phyloP scores from a whole-genome alignment of 192 early-diverging fungal genomes.

The Coemansia sp. region DNA sequence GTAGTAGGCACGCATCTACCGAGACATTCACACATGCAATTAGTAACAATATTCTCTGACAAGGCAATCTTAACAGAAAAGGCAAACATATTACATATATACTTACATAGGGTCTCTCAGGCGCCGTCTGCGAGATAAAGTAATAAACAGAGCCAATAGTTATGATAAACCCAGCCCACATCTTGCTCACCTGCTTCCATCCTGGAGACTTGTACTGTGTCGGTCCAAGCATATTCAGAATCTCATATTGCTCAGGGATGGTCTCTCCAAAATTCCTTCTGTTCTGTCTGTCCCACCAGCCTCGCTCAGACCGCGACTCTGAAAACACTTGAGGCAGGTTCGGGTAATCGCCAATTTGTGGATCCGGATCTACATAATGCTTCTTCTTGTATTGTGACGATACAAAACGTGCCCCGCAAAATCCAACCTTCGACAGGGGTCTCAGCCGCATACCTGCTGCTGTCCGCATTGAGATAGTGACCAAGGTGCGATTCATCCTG shows the following conservation, averaged over 20 bases:
- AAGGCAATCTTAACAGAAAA: background rate
- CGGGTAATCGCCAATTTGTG: conserved; percentile 76
- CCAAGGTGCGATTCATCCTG: conserved; percentile 41
- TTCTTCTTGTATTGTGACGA: conserved; percentile 37
- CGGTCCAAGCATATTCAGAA: conserved; percentile 68
- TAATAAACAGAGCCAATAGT: conserved; percentile 58
- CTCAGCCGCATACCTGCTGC: background rate
- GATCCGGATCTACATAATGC: conserved; percentile 56
- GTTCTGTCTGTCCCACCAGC: conserved; percentile 73
- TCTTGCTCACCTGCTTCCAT: conserved; percentile 58
- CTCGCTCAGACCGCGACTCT: conserved; percentile 61
- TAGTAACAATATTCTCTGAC: background rate
- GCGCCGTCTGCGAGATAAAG: conserved; percentile 52
- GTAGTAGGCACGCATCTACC: conserved; percentile 59
- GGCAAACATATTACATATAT: too few relatives aligned
- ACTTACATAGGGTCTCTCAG: conserved; percentile 61
- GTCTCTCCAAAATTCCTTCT: conserved; percentile 75
- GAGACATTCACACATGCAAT: background rate
- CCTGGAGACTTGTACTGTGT: conserved; percentile 58
- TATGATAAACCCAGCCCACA: conserved; percentile 55
- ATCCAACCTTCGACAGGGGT: too few relatives aligned
- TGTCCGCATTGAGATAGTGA: too few relatives aligned
- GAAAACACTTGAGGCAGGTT: conserved; percentile 65
- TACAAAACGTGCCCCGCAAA: background rate
- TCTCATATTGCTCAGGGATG: conserved; percentile 69